Conservation (phyloP, 352 stramenopile genomes). For the Phytopythium ostracodes region DNA sequence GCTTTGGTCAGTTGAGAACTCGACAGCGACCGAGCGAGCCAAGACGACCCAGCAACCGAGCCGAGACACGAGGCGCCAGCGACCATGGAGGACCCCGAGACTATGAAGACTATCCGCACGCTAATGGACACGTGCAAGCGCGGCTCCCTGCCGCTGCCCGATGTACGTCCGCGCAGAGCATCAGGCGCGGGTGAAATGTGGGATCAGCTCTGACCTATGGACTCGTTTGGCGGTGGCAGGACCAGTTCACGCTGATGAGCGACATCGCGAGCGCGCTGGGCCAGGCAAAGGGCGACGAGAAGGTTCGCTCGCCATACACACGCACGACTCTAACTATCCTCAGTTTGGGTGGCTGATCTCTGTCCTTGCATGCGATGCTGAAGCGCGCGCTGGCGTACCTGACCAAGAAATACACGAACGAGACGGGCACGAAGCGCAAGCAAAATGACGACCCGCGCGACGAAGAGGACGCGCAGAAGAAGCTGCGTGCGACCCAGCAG, state of each 20-base stretch:
- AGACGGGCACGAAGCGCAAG: conserved; percentile 8
- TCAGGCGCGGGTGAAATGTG: too few relatives aligned
- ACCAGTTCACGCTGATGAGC: conserved; percentile 5
- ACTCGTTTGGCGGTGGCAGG: background rate
- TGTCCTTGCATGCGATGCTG: too few relatives aligned
- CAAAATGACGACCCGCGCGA: conserved; percentile 5
- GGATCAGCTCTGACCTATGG: too few relatives aligned
- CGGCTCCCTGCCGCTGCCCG: background rate
- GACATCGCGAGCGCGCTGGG: background rate
- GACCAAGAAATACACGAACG: conserved; percentile 3
- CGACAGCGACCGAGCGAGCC: conserved; percentile 6
- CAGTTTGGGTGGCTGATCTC: too few relatives aligned
- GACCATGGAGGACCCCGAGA: conserved; percentile 6
- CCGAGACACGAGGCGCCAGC: conserved; percentile 9
- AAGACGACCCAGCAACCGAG: conserved; percentile 1
- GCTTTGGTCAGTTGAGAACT: background rate
- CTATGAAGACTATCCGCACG: background rate
- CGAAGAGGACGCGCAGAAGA: conserved; percentile 10
- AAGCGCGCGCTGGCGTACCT: background rate
- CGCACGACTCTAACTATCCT: too few relatives aligned
- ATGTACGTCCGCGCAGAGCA: too few relatives aligned
- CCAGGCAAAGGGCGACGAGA: background rate
- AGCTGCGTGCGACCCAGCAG: background rate
- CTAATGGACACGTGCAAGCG: conserved; percentile 12
- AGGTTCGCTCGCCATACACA: background rate